Conservation (phyloP, 2,329 filamentous ascomycete species). For the Lachnellula subtilissima region DNA sequence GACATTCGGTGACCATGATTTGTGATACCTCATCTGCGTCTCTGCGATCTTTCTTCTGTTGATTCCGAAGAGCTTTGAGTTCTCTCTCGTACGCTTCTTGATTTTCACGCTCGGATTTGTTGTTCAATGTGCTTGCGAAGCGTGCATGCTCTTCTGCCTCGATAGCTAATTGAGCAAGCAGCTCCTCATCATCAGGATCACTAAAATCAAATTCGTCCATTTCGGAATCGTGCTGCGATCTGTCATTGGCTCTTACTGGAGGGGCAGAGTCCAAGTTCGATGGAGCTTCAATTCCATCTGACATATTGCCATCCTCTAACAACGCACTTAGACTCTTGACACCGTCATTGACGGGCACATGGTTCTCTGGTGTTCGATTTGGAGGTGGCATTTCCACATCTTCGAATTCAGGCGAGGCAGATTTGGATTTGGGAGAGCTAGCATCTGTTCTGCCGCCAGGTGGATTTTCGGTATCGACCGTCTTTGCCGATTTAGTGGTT, state of each 20-base stretch:
- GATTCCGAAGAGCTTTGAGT: conserved; percentile 77
- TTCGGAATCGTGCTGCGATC: conserved; percentile 31
- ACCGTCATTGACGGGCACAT: not conserved
- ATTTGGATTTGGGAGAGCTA: conserved; percentile 28
- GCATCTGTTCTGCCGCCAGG: conserved; percentile 6
- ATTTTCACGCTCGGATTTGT: conserved; percentile 64
- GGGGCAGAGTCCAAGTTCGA: conserved; percentile 18
- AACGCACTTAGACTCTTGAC: conserved; percentile 16
- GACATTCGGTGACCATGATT: conserved; percentile 93
- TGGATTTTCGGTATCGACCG: not conserved
- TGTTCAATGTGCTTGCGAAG: conserved; percentile 83
- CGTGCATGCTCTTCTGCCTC: conserved; percentile 93
- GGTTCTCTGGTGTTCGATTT: not conserved
- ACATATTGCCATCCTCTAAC: conserved; percentile 24
- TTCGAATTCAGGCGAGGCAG: conserved; percentile 45
- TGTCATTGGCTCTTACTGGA: conserved; percentile 13
- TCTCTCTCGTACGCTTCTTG: conserved; percentile 80
- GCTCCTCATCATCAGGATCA: conserved; percentile 87
- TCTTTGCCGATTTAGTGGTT: conserved; percentile 13
- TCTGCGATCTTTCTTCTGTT: conserved; percentile 92
- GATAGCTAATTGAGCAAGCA: conserved; percentile 77
- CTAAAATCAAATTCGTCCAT: conserved; percentile 57
- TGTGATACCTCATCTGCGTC: conserved; percentile 97
- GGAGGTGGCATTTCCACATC: conserved; percentile 39
- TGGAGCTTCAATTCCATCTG: conserved; percentile 6